Percentiles rank a stretch among this genome's conserved stretches.
Evolutionary conservation across 768 basidiomycete species (phyloP).

Genomic region (Lactarius sanguifluus): DNA sequence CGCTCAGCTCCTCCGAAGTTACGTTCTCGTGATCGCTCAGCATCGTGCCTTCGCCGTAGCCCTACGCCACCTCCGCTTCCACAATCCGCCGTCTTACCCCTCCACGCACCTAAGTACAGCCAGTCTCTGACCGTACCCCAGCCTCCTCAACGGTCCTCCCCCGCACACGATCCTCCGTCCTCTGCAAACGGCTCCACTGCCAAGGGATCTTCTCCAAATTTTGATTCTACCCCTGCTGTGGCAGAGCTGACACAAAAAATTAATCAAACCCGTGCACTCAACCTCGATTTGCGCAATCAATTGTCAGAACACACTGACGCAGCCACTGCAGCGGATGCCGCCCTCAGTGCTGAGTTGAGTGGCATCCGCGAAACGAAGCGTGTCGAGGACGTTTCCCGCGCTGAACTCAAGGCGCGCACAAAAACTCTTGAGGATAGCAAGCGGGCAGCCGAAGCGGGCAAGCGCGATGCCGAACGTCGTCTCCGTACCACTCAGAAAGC

Average conservation of each 20-base stretch:
- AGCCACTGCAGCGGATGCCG: conserved; percentile 52
- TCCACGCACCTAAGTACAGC: conserved; percentile 57
- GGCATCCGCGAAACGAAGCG: conserved; percentile 75
- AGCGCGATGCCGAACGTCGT: conserved; percentile 86
- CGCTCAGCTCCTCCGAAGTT: conserved; percentile 54
- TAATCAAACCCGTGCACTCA: conserved; percentile 54
- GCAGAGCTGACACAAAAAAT: conserved; percentile 78
- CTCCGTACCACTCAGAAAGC: conserved; percentile 65
- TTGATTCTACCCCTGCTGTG: conserved; percentile 67
- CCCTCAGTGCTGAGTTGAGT: conserved; percentile 66
- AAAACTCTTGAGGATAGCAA: conserved; percentile 86
- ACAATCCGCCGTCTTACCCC: conserved; percentile 74
- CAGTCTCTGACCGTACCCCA: conserved; percentile 33
- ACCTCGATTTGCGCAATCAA: conserved; percentile 69
- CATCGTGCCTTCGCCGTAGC: conserved; percentile 44
- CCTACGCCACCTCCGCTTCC: conserved; percentile 82
- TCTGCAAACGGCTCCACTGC: conserved; percentile 23
- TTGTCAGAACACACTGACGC: conserved; percentile 47
- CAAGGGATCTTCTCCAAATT: conserved; percentile 41
- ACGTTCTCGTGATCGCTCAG: conserved; percentile 40
- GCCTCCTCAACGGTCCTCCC: conserved; percentile 26
- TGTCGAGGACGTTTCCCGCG: conserved; percentile 75
- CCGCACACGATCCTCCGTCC: conserved; percentile 19
- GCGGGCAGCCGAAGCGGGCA: conserved; percentile 74
- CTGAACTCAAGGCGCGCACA: conserved; percentile 79